Percentiles rank a stretch among this genome's conserved stretches.
These are phyloP conservation scores for Paulownia fortunei DNA, from an alignment of 257 asterid genomes.

Conservation along the genomic window DNA sequence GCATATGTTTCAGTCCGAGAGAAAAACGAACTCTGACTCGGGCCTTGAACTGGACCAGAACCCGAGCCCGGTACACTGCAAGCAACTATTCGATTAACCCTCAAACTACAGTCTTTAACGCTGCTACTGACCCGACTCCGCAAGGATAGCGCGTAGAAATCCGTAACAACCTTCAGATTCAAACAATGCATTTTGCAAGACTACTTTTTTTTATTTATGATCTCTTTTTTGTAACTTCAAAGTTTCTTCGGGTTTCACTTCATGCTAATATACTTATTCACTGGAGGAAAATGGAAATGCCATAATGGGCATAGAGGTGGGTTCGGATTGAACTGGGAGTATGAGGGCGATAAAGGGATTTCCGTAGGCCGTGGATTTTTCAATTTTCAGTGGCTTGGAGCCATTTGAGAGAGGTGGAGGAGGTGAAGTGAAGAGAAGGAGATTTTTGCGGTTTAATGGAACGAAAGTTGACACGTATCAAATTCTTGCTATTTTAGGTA, in stretches of 20 bases:
- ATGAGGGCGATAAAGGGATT: slow-evolving; percentile 20
- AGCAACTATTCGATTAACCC: slow-evolving; percentile 49
- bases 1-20: slow-evolving; percentile 74
- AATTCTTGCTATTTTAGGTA: not conserved
- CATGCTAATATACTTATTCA: slow-evolving; percentile 3
- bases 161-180: slow-evolving; percentile 43
- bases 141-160: slow-evolving; percentile 42
- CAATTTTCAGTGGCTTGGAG: slow-evolving; percentile 43
- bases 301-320: slow-evolving; percentile 12
- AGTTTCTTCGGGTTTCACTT: not conserved
- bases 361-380: slow-evolving; percentile 20
- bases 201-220: not conserved
- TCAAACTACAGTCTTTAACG: slow-evolving; percentile 12
- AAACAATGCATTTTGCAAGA: slow-evolving; percentile 56
- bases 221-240: not conserved
- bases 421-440: not conserved
- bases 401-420: slow-evolving; percentile 36
- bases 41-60: slow-evolving; percentile 40
- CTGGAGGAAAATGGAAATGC: slow-evolving; percentile 22
- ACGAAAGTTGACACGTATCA: slow-evolving; percentile 32
- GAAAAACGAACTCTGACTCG: slow-evolving; percentile 47
- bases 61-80: slow-evolving; percentile 52
- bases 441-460: slow-evolving; percentile 39
- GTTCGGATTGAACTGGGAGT: not conserved
- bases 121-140: slow-evolving; percentile 42